Evolutionary conservation across 306 rosid species (phyloP).

Genomic region (Gleditsia sinensis): DNA sequence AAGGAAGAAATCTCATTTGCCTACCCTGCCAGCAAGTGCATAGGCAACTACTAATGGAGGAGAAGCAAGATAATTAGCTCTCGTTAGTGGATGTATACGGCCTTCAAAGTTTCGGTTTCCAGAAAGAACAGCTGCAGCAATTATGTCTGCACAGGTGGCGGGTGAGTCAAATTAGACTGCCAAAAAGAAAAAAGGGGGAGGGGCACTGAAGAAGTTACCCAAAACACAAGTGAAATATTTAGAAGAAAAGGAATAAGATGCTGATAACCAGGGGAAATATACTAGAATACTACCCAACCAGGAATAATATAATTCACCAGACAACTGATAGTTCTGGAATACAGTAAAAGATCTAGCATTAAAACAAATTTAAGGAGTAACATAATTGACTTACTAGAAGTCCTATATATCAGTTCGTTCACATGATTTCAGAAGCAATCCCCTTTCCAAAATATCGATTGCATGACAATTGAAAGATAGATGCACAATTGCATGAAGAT

Average conservation of each 20-base stretch:
- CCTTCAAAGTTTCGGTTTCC: background rate
- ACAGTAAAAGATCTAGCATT: no score
- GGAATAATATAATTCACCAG: no score
- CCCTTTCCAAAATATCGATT: background rate
- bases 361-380: no score
- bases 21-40: background rate
- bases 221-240: background rate
- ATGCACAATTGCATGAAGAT: background rate
- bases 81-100: background rate
- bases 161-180: background rate
- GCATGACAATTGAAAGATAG: background rate
- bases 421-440: background rate
- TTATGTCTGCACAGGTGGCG: background rate
- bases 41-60: background rate
- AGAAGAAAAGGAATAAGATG: background rate
- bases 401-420: background rate
- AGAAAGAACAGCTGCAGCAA: background rate
- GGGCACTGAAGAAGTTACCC: background rate
- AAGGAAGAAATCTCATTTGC: background rate
- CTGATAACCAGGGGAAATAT: background rate
- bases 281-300: background rate
- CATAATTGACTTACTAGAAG: no score
- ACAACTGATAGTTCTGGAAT: no score
- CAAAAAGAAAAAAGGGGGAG: background rate
- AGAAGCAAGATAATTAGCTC: background rate